These are phyloP conservation scores for Bipolaris cookei DNA, from an alignment of 2,329 filamentous ascomycete species.

Conservation along the genomic window DNA sequence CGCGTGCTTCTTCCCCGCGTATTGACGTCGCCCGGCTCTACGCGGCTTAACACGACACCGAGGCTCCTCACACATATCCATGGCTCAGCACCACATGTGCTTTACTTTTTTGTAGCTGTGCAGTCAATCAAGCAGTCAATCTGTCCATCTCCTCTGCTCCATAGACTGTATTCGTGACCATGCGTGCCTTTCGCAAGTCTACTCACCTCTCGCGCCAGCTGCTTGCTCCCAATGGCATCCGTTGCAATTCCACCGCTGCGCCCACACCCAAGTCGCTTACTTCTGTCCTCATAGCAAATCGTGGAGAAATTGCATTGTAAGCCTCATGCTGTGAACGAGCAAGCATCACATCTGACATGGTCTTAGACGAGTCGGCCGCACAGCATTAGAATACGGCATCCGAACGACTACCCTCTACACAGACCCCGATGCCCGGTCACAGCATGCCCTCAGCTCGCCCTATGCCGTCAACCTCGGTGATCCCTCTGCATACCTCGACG, in stretches of 20 bases:
- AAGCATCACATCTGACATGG: not conserved
- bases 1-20: conserved; percentile 23
- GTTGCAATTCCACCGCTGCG: conserved; percentile 41
- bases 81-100: conserved; percentile 19
- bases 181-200: conserved; percentile 47
- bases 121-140: conserved; percentile 10
- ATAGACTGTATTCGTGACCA: conserved; percentile 28
- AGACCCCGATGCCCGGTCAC: conserved; percentile 82
- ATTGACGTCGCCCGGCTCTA: conserved; percentile 31
- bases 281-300: conserved; percentile 93
- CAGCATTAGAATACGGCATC: conserved; percentile 86
- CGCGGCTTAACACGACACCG: conserved; percentile 36
- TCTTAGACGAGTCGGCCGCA: conserved; percentile 77
- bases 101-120: conserved; percentile 23
- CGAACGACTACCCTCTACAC: conserved; percentile 94
- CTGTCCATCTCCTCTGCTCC: conserved; percentile 11
- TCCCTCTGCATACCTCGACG: conserved; percentile 88
- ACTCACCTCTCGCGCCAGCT: conserved; percentile 45
- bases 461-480: conserved; percentile 84
- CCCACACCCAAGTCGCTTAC: conserved; percentile 56
- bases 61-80: conserved; percentile 28
- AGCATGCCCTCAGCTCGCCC: conserved; percentile 85
- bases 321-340: conserved; percentile 14
- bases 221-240: conserved; percentile 37
- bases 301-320: conserved; percentile 89